phyloP scores from a whole-genome alignment of 257 asterid species.

The Lycium ferocissimum region DNA sequence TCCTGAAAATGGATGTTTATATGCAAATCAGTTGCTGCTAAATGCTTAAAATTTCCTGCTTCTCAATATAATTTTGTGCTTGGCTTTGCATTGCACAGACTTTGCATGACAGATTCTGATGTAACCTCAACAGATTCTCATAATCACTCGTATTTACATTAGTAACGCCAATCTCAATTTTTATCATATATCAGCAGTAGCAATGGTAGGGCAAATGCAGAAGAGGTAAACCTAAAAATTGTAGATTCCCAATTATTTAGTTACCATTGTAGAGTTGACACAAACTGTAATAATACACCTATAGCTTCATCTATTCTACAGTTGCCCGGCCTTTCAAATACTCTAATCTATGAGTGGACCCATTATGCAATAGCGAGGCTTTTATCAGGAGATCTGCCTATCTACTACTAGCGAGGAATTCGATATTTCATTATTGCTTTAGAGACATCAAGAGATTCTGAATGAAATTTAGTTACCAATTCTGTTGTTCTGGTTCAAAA shows the following conservation, averaged over 20 bases:
- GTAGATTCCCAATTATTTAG: no score
- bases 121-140: neutral
- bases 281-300: no score
- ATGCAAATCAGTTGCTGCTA: neutral
- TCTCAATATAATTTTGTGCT: neutral
- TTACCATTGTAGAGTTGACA: no score
- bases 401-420: neutral
- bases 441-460: neutral
- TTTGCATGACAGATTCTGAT: neutral
- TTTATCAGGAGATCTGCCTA: neutral
- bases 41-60: neutral
- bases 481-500: neutral
- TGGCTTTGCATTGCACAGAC: neutral
- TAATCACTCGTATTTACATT: neutral
- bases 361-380: neutral
- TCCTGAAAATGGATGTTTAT: slow-evolving; percentile 51
- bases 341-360: neutral
- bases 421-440: neutral
- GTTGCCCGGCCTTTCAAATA: neutral
- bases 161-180: neutral
- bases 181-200: neutral
- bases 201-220: neutral
- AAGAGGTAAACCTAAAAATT: neutral
- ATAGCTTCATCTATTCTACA: neutral
- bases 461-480: neutral